Base-by-base conservation (phyloP, 768 basidiomycete genomes). In the Lepiota brunneoincarnata region DNA sequence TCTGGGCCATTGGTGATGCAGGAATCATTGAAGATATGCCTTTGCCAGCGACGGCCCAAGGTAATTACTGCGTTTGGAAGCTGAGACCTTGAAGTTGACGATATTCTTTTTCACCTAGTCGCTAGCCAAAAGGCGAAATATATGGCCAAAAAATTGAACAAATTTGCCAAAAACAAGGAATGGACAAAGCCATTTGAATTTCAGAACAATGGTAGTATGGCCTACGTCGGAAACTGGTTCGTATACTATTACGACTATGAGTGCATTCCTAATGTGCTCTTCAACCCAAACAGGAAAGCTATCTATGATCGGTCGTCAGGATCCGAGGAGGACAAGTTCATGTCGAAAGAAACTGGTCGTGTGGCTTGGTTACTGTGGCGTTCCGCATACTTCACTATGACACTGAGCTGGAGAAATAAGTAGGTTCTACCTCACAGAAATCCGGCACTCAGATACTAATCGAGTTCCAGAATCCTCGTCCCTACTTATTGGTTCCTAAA, bases 31-130 rank as follows among this genome's bases (percentile, higher is more conserved):
- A 80, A 31, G 78, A 72, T 39, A 72, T 72, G 20, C 72, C 76
- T 37, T 72, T 93, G 9, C 91, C 93, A 10, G 90, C 93, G 1
- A 94, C 92, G 15, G 91, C 93, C 3, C 92, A 94, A 80, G 89
- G 86, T 73, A 36, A 14, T 53, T 60, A 9, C 11, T 9, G 7
- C n/a, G 20, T 26, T 51, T 43, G 7, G 11, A 18, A 10, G 2
- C 56, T 43, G 17, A 43, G 54, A 23, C 50, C 55, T 39, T n/a
- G 36, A 46, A 38, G 12, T 57, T 55, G 41, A 26, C 20, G 18
- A 40, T 15, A 18, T 6, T 39, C 14, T 40, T 43, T 50, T 50
- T 12, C 52, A 31, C 7, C 31, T 31, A 88, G 90, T 92, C 20
- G 89, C 90, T 4, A 81, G 81, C 60, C 90, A 92, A 63, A 84